Evolutionary conservation across 2,329 filamentous ascomycete genomes (phyloP), one percentile per base, ranked within the genome.

Genomic region (Monilinia polystroma): DNA sequence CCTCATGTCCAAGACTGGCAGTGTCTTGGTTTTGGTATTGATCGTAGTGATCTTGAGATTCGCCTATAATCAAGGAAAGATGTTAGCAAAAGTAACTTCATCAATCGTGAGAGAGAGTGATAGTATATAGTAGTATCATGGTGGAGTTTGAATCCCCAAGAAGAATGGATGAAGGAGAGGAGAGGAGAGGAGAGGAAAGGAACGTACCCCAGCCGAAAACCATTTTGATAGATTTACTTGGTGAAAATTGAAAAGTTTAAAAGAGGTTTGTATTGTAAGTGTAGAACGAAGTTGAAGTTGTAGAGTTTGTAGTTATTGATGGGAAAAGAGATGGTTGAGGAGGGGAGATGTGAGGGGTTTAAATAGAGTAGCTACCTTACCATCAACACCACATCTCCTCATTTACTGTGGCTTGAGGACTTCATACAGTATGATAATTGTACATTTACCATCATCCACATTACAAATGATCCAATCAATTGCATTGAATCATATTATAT

Each of bases 1-100:
- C 76, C 81, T 95, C 90, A 79, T 94, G 91, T 72, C 85, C 84
- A 75, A 91, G 80, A 75, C 84, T 91, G 80, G 80, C 91, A 68
- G 63, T 71, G 79, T 90, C 67, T 41, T 66, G 14, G 52, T 78
- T 72, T 74, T 83, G 80, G 68, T 81, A 73, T 71, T 81, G 72
- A 68, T 83, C 77, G 71, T 80, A 81, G n/a, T 78, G 74, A 26
- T 79, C 70, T 68, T 79, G 76, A 68, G 77, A 77, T 66, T 82
- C 78, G 69, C 78, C 81, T 83, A 69, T 4, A 16, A 1, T 43
- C 20, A 18, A 43, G 49, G 11, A 23, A 62, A 20, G 32, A 67
- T 51, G 63, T 65, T 16, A 65, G 63, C 49, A 60, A 62, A 11
- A 38, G 23, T 12, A 20, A 35, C 32, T 35, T 35, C 32, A 35